Evolutionary conservation across 1,284 basidiomycete species (phyloP), one percentile per base, ranked within the genome.

Genomic region (Fereydounia khargensis): DNA sequence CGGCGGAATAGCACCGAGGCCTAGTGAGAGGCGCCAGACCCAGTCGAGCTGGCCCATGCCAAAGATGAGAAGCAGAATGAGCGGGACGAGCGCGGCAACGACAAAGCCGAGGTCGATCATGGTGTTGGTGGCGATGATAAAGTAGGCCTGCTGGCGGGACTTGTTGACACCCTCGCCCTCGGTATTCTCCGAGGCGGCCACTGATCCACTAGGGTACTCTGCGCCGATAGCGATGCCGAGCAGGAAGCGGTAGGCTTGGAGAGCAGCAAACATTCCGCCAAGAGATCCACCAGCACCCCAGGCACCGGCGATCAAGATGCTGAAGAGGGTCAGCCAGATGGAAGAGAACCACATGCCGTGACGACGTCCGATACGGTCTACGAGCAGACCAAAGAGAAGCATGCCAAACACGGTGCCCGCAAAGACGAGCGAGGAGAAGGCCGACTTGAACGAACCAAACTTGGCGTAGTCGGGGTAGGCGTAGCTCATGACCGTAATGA

Each of bases 41-140:
- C 55, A 58, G 1, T 18, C 47, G n/a, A 74, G 59, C 38, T 70
- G 65, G 31, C 59, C 50, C 46, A 84, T 77, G 27, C 89, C 87
- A 56, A 87, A 91, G 53, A 76, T 75, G 43, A 60, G 57, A 25
- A 65, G 51, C 7, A 76, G 61, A 20, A 76, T 85, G 16, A 91
- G 81, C 9, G 89, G 87, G 2, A 91, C 87, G 51, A 95, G 90
- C 23, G 86, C 80, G 6, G 88, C 80, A 42, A 91, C 73, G 17
- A 91, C 88, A 71, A 91, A 95, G 34, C 89, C 91, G 45, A 86
- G 72, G 73, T 94, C 90, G 65, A 95, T 91, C 88, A 91, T 91
- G 9, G 52, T 46, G 59, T 51, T 64, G 39, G 50, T 45, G 37
- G 77, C 82, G 85, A 92, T 81, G 16, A 87, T 84, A 67, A 94